Base-by-base conservation (phyloP, 768 basidiomycete species). In the Leccinum subgranulosum region DNA sequence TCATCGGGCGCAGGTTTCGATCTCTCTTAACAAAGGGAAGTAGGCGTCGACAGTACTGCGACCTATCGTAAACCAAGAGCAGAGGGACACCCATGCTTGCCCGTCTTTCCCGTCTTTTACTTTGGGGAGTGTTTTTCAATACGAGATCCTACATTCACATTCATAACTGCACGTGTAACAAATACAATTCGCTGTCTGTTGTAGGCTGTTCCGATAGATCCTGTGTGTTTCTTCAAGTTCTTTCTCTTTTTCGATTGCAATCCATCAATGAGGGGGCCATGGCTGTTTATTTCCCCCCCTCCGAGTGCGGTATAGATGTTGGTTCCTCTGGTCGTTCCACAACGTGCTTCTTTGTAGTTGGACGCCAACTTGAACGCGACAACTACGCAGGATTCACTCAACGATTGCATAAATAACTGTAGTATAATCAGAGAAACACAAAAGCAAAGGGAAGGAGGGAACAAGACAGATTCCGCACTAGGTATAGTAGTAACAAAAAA, bases 1-100 rank as follows among this genome's bases (percentile, higher is more conserved):
- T 88, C 80, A 46, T 85, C 92, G 0, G 88, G 87, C 43, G 92
- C 94, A 4, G 95, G 95, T 2, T 98, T 98, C 60, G 95, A 98
- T 75, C 77, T 98, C 51, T 97, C 94, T 11, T 97, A 56, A 71
- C 19, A 28, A 41, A n/a, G 2, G 39, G n/a, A 41, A 19, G 34
- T 6, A 14, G 31, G 34, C 28, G 27, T 27, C 27, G 27, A 27
- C 27, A 27, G 6, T 27, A 27, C 27, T 6, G 27, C 6, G 27
- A 27, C 27, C 27, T 27, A 27, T 27, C 27, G 27, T 27, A 27
- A 4, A 27, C 27, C 27, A 6, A 27, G 27, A 27, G 31, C 31
- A 33, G 12, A 33, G 31, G 31, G 2, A 33, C 31, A 12, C 31
- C 31, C 31, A 33, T 12, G 31, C 31, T 33, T 33, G 31, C 12